Evolutionary conservation across 2,329 filamentous ascomycete genomes (phyloP), one percentile per base, ranked within the genome.

Genomic region (Neopestalotiopsis rosae): DNA sequence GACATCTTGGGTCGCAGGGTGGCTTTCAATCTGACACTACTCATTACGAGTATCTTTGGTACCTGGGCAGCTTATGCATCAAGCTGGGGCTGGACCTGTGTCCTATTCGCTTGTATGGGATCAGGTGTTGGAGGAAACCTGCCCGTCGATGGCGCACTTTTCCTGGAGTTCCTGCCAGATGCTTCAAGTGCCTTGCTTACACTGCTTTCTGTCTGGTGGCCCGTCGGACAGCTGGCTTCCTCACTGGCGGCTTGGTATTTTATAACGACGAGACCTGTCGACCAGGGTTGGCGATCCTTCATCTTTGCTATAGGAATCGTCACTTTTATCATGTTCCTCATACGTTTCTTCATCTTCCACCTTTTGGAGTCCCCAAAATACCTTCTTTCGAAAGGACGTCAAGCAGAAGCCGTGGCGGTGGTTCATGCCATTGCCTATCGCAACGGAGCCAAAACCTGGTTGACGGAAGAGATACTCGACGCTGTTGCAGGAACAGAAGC

Each of bases 291-390:
- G 94, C 87, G 94, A 28, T 90, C 91, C 72, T 89, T 95, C 66
- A 83, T 94, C 66, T 83, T 91, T 65, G 89, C 90, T 1, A 89
- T 95, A 24, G 94, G 94, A 61, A 82, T 91, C 42, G 81, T 90
- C 72, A 96, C 93, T 0, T 89, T 96, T 71, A 78, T 84, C 80
- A 94, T 96, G 91, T 97, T 95, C 75, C 79, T 92, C 64, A 82
- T 90, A 70, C 93, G 94, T 20, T 94, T 94, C 84, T 91, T 94
- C 79, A 76, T 94, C 70, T 97, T 97, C 81, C 89, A 91, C 70
- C 87, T 97, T 13, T 93, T 92, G 77, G 94, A 97, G 77, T 96
- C 94, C 5, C 94, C 94, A 61, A 96, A 96, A 78, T 97, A 90
- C 76, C 84, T 97, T 30, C 87, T 97, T 10, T 92, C 90, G 24